Conservation (phyloP, 2,329 filamentous ascomycete genomes). For the Pseudogymnoascus sp. region DNA sequence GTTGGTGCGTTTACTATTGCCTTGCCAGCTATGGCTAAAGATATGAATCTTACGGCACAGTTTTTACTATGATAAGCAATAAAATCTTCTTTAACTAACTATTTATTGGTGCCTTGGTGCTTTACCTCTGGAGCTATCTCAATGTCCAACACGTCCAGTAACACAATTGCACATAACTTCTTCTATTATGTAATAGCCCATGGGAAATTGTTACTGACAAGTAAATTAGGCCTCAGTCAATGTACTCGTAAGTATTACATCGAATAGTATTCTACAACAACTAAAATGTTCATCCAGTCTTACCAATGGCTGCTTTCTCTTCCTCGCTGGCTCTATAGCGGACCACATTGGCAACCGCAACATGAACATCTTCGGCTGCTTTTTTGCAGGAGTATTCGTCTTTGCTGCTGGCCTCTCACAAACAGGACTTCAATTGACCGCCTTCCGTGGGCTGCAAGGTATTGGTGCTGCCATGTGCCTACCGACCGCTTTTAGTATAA, state of each 20-base stretch:
- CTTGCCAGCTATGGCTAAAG: neutral
- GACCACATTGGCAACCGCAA: slow-evolving; percentile 7
- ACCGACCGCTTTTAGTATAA: neutral
- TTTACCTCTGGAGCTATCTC: neutral
- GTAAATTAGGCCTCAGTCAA: neutral
- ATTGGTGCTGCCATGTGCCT: neutral
- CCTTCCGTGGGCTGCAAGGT: neutral
- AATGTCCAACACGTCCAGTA: neutral
- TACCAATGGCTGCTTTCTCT: slow-evolving; percentile 5
- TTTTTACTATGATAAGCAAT: neutral
- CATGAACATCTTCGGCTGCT: slow-evolving; percentile 5
- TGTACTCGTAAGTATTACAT: neutral
- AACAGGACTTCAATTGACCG: neutral
- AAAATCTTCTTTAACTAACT: neutral
- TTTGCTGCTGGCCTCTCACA: neutral
- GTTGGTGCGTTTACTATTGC: neutral
- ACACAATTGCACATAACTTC: neutral
- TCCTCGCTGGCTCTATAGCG: neutral
- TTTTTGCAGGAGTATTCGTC: neutral
- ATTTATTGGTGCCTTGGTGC: neutral
- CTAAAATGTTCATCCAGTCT: neutral
- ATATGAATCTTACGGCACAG: neutral
- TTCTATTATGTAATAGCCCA: neutral
- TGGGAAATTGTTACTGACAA: neutral
- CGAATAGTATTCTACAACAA: neutral